Evolutionary conservation across 257 asterid species (phyloP).

Genomic region (Solanum sejunctum): DNA sequence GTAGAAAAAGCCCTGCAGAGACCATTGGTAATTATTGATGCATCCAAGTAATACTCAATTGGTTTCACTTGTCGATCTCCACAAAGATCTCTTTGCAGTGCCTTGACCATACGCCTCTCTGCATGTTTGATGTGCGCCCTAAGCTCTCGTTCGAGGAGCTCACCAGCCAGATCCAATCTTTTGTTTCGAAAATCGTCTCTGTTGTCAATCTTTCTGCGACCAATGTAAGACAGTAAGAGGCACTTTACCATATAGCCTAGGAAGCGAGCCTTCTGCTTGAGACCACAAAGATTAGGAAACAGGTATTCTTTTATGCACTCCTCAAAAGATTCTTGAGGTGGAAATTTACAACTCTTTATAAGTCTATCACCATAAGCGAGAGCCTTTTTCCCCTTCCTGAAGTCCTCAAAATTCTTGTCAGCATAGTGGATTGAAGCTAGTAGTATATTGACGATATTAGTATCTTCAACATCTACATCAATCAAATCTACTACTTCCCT

Average conservation of each 20-base stretch:
- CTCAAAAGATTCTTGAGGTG: constrained; percentile 70
- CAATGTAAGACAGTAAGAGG: constrained; percentile 32
- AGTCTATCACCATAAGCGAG: constrained; percentile 22
- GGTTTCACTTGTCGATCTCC: too few species aligned
- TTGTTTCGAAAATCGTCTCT: too few species aligned
- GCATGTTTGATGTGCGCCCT: too few species aligned
- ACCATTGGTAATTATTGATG: too few species aligned
- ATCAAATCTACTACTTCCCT: constrained; percentile 55
- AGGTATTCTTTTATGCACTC: constrained; percentile 45
- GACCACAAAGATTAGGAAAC: constrained; percentile 50
- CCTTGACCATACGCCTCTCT: too few species aligned
- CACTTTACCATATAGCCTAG: constrained; percentile 86
- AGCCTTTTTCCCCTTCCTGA: constrained; percentile 46
- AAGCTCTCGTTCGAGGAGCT: too few species aligned
- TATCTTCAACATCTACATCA: constrained; percentile 36
- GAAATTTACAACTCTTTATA: constrained; percentile 41
- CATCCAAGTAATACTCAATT: too few species aligned
- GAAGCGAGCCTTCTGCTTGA: constrained; percentile 61
- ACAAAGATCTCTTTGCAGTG: too few species aligned
- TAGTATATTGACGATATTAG: constrained; percentile 40
- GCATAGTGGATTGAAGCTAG: constrained; percentile 65
- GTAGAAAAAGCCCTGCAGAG: too few species aligned
- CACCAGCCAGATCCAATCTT: too few species aligned
- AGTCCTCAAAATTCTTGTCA: constrained; percentile 44
- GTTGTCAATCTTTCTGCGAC: too few species aligned